A percentile compares a stretch with the other conserved stretches of the same genome.
Conservation (phyloP, 768 basidiomycete genomes). For the Lactarius deliciosus region DNA sequence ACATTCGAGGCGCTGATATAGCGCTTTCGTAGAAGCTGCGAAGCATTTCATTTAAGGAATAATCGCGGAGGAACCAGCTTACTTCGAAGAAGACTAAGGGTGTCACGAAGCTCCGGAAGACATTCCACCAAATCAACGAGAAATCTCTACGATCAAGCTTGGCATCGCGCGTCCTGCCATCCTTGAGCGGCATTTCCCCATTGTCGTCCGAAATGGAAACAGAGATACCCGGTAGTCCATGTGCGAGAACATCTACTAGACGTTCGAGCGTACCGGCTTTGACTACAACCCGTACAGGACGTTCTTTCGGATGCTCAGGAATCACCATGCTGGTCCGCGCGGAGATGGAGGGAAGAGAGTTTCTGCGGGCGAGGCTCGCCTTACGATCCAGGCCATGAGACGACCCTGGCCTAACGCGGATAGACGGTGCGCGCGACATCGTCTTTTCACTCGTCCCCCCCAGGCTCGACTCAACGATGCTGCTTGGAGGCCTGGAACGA, state of each 20-base stretch:
- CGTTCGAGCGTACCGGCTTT: constrained; percentile 76
- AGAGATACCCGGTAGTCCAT: constrained; percentile 73
- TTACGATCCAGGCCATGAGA: constrained; percentile 75
- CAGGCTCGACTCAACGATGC: constrained; percentile 29
- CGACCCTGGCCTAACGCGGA: constrained; percentile 71
- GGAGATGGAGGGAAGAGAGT: constrained; percentile 76
- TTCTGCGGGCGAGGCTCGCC: constrained; percentile 68
- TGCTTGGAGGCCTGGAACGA: constrained; percentile 48
- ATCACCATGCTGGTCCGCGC: constrained; percentile 56
- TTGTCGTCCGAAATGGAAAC: constrained; percentile 85
- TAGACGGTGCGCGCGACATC: constrained; percentile 64
- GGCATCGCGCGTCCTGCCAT: constrained; percentile 70
- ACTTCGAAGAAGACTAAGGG: constrained; percentile 87
- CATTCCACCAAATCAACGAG: constrained; percentile 77
- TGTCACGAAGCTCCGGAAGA: constrained; percentile 78
- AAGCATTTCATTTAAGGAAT: constrained; percentile 14
- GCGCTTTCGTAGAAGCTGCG: constrained; percentile 72
- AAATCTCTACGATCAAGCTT: constrained; percentile 74
- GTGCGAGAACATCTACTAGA: constrained; percentile 71
- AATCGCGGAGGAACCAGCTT: constrained; percentile 28
- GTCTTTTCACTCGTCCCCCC: constrained; percentile 37
- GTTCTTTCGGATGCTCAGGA: constrained; percentile 64
- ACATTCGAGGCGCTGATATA: constrained; percentile 55
- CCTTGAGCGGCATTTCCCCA: constrained; percentile 76
- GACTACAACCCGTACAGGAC: constrained; percentile 72